Evolutionary conservation across 1,284 basidiomycete species (phyloP), one percentile per base, ranked within the genome.

Genomic region (Ustilago sp.): DNA sequence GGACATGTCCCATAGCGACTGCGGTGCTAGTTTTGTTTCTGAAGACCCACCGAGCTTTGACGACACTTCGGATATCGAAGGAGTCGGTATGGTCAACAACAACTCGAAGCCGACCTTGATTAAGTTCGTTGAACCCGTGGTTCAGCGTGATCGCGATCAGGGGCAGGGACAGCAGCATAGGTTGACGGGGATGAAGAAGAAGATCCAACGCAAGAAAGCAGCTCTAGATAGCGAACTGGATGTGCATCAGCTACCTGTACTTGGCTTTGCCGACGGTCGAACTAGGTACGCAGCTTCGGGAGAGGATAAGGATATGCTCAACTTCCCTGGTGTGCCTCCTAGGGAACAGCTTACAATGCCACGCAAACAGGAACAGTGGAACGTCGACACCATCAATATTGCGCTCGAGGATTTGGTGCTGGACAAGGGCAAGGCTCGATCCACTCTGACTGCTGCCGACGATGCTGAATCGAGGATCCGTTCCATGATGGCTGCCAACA

Each of bases 101-200:
- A 41, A 34, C 23, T 55, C 60, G 1, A 70, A 70, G 59, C 64
- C 73, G 15, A 63, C 64, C 8, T 45, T 68, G 53, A 58, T 75
- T 53, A 75, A 71, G 55, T 75, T 75, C 38, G 73, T 75, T 39
- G 73, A 75, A 56, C 73, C 73, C 12, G 73, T 75, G 9, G 64
- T 75, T 34, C 64, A 60, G 34, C 68, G 73, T 31, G 64, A 70
- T 31, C 58, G 48, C 32, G 15, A 38, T 8, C 34, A 47, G 23
- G 6, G 61, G 70, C 39, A 28, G 3, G 43, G 19, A 19, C 43
- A 45, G 36, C 55, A 65, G 12, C 35, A 36, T 28, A 61, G 74
- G 1, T 38, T 76, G 58, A 71, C 74, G 45, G 74, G 68, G 8
- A 76, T 71, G 74, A 76, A 76, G 56, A 70, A 66, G 60, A 76